Conservation (phyloP, 129 eudicot genomes). For the Arctium lappa region DNA sequence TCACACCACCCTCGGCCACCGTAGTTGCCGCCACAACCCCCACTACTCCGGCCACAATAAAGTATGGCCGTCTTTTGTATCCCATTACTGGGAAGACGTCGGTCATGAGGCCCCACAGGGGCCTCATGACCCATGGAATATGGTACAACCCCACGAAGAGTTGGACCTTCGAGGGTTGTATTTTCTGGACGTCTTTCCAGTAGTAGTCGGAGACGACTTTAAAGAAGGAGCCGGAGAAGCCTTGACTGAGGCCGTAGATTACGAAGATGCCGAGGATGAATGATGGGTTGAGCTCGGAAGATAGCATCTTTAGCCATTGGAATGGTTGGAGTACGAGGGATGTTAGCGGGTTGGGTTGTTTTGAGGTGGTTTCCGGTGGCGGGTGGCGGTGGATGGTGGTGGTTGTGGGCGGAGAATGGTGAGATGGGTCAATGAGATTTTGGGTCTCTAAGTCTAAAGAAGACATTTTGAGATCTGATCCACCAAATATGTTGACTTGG, state of each 20-base stretch:
- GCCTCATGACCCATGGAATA: slow-evolving; percentile 63
- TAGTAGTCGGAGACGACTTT: slow-evolving; percentile 51
- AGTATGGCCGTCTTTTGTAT: slow-evolving; percentile 52
- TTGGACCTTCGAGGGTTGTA: slow-evolving; percentile 50
- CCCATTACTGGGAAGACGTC: slow-evolving; percentile 57
- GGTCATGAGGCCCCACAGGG: slow-evolving; percentile 63
- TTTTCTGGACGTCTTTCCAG: slow-evolving; percentile 64
- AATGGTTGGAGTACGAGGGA: slow-evolving; percentile 47
- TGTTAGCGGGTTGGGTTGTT: slow-evolving; percentile 9
- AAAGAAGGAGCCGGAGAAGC: slow-evolving; percentile 42
- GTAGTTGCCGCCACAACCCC: slow-evolving; percentile 43
- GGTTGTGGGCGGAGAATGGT: slow-evolving; percentile 21
- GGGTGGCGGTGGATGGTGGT: slow-evolving; percentile 19
- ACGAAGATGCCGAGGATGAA: slow-evolving; percentile 54
- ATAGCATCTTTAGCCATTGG: slow-evolving; percentile 51
- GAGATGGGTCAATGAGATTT: slow-evolving; percentile 28
- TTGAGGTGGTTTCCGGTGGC: slow-evolving; percentile 17
- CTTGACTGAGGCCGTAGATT: slow-evolving; percentile 50
- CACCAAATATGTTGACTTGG: slow-evolving; percentile 14
- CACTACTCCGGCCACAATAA: slow-evolving; percentile 41
- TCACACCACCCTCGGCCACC: slow-evolving; percentile 27
- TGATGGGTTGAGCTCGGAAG: slow-evolving; percentile 34
- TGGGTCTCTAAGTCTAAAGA: slow-evolving; percentile 20
- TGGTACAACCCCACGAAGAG: slow-evolving; percentile 45
- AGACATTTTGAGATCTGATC: slow-evolving; percentile 39